Percentiles rank a stretch among this genome's conserved stretches.
Conservation (phyloP, 345 rosid genomes). For the Boechera retrofracta region DNA sequence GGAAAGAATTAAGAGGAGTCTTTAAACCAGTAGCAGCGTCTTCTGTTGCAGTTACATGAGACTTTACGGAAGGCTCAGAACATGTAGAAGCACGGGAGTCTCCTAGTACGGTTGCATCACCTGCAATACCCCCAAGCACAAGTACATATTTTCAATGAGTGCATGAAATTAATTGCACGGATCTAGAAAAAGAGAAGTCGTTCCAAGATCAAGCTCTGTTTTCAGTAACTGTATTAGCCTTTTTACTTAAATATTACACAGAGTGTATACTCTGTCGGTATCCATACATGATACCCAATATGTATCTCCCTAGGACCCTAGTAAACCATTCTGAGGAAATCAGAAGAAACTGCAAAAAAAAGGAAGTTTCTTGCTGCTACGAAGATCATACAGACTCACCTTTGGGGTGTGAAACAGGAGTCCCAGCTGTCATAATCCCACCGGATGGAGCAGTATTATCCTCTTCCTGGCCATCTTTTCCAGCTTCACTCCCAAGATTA, state of each 20-base stretch:
- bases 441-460: constrained; percentile 19
- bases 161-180: constrained; percentile 7
- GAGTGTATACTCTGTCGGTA: neutral
- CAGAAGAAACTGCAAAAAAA: constrained; percentile 11
- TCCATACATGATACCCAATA: neutral
- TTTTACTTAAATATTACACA: neutral
- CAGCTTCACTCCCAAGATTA: constrained; percentile 37
- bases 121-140: constrained; percentile 38
- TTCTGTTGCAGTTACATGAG: constrained; percentile 46
- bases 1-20: constrained; percentile 52
- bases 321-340: constrained; percentile 2
- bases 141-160: constrained; percentile 16
- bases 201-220: constrained; percentile 17
- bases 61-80: constrained; percentile 47
- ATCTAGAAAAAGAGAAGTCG: constrained; percentile 17
- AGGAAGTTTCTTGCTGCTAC: constrained; percentile 7
- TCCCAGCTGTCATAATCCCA: constrained; percentile 32
- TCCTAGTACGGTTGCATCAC: constrained; percentile 34
- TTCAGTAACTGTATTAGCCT: constrained; percentile 7
- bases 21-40: constrained; percentile 47
- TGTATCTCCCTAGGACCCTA: neutral
- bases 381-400: constrained; percentile 39
- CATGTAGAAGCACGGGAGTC: constrained; percentile 39
- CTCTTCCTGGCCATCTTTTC: constrained; percentile 33
- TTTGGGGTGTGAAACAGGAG: constrained; percentile 24